Base-by-base conservation (phyloP, 1,284 basidiomycete species). In the Pulveroboletus sp. region DNA sequence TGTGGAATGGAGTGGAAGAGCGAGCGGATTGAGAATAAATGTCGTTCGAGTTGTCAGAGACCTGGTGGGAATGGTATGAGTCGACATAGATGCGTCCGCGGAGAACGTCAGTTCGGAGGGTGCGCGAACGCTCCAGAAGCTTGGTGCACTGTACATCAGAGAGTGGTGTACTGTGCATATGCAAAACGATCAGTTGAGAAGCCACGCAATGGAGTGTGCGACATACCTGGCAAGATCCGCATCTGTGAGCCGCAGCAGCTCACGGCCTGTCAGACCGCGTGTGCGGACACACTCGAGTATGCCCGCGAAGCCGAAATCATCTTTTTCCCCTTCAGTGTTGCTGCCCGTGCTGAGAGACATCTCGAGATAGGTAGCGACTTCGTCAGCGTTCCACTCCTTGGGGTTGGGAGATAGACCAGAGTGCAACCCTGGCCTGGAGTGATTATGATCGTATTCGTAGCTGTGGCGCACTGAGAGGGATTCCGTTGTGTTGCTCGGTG, bases 211-310 rank as follows among this genome's bases (percentile, higher is more conserved):
- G 28, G 20, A 29, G 17, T n/a, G 17, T 11, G 20, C 10, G 20
- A 65, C 72, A 2, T 39, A 70, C 72, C 44, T 50, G 9, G 44
- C 50, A 35, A 70, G 60, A 49, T 70, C 66, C 8, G 39, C 48
- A 35, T 71, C 58, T 25, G 71, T 69, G 28, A 70, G 60, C n/a
- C 68, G 62, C 42, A 70, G 50, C 31, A 74, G 48, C 49, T 60
- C 62, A 39, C 68, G 65, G 24, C 69, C 69, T 8, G 69, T 73
- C 35, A 74, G 40, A 31, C 50, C 51, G 14, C 61, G 54, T 52
- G 56, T 48, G 45, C 59, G 68, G 22, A 74, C 57, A 39, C 28
- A 63, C 9, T 62, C 33, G 15, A 73, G 54, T 43, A 72, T 58
- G 8, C 15, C 54, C 31, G 40, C 44, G 20, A 58, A 31, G 40